These are phyloP conservation scores for Debaryomyces udenii DNA, from an alignment of 1,139 yeast genomes.

Conservation along the genomic window DNA sequence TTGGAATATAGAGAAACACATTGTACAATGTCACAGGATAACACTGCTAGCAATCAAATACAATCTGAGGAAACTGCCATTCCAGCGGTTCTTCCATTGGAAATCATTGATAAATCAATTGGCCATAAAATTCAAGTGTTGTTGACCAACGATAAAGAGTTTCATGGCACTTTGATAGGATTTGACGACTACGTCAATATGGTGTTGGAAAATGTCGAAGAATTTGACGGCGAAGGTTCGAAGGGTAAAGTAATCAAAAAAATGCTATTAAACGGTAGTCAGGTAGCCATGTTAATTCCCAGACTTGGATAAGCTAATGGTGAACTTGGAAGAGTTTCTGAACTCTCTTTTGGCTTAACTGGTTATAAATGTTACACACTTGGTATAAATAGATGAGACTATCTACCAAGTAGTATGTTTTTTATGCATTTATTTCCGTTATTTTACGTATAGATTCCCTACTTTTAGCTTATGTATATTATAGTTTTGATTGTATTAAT, in stretches of 20 bases:
- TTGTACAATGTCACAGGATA: slow-evolving; percentile 4
- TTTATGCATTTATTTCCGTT: no score
- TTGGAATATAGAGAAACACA: no score
- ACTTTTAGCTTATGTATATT: slow-evolving; percentile 5
- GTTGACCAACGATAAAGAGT: slow-evolving; percentile 73
- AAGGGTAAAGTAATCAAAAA: slow-evolving; percentile 52
- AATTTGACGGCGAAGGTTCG: slow-evolving; percentile 46
- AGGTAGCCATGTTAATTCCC: slow-evolving; percentile 69
- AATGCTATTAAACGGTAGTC: slow-evolving; percentile 87
- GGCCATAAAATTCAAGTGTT: slow-evolving; percentile 81
- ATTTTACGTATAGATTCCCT: no score
- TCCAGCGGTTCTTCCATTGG: slow-evolving; percentile 66
- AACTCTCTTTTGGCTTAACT: no score
- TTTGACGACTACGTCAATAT: slow-evolving; percentile 95
- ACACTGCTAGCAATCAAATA: not conserved
- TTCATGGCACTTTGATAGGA: slow-evolving; percentile 83
- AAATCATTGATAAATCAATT: slow-evolving; percentile 83
- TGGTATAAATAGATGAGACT: not conserved
- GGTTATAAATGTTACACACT: not conserved
- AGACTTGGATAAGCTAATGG: not conserved
- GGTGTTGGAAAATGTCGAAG: slow-evolving; percentile 83
- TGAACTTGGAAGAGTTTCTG: no score
- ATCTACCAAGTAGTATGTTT: no score
- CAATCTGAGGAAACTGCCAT: slow-evolving; percentile 17
- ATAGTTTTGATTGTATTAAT: slow-evolving; percentile 2